A percentile compares a stretch with the other conserved stretches of the same genome.
These are phyloP conservation scores for Puccinia coronata DNA, from an alignment of 1,284 basidiomycete species.

Conservation along the genomic window DNA sequence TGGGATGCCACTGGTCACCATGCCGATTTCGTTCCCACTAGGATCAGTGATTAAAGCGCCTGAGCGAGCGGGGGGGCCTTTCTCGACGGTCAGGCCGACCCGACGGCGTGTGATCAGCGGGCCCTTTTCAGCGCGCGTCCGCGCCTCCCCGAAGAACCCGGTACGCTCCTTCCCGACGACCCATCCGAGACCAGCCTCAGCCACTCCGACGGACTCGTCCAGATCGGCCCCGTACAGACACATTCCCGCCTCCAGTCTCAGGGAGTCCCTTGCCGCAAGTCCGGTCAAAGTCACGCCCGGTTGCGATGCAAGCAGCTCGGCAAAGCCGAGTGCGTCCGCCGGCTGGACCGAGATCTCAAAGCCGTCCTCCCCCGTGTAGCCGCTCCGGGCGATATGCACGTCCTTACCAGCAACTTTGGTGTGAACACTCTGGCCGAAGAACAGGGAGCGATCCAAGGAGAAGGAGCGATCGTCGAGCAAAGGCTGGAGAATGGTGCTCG, in stretches of 20 bases:
- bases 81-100: slow-evolving; percentile 75
- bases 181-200: slow-evolving; percentile 83
- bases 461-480: slow-evolving; percentile 69
- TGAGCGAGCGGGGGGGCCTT: slow-evolving; percentile 78
- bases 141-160: slow-evolving; percentile 79
- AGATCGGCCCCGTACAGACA: slow-evolving; percentile 95
- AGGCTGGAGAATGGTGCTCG: slow-evolving; percentile 11
- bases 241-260: slow-evolving; percentile 95
- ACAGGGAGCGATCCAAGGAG: slow-evolving; percentile 70
- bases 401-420: slow-evolving; percentile 62
- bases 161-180: slow-evolving; percentile 72
- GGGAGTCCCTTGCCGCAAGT: slow-evolving; percentile 86
- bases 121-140: slow-evolving; percentile 80
- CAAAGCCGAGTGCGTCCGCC: slow-evolving; percentile 70
- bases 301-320: slow-evolving; percentile 68
- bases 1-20: slow-evolving; percentile 91
- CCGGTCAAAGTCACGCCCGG: slow-evolving; percentile 81
- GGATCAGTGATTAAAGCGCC: slow-evolving; percentile 56
- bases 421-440: slow-evolving; percentile 77
- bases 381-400: slow-evolving; percentile 87
- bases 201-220: slow-evolving; percentile 83
- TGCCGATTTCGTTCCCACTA: slow-evolving; percentile 61
- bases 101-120: slow-evolving; percentile 70
- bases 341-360: slow-evolving; percentile 97
- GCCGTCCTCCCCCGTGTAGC: slow-evolving; percentile 98